Base-by-base conservation (phyloP, 345 rosid genomes). In the Euphorbia peplus region DNA sequence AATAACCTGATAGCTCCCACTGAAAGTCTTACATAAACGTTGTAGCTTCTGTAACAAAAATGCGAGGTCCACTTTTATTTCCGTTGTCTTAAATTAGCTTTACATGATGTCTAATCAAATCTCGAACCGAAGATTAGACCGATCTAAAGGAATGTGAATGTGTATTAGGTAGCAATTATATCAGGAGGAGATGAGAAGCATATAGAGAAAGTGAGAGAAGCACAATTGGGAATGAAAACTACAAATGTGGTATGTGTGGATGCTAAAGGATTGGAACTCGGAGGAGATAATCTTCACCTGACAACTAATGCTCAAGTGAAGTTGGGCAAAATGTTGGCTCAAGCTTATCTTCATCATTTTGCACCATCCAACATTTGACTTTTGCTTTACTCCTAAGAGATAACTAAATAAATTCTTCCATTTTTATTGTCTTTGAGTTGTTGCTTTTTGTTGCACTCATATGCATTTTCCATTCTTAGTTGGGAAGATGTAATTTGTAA, bases 101-200 rank as follows among this genome's bases (percentile, higher is more conserved):
- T n/a, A n/a, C n/a, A n/a, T n/a, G n/a, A n/a, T n/a, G n/a, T n/a
- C n/a, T n/a, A n/a, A n/a, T n/a, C n/a, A n/a, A n/a, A n/a, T n/a
- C n/a, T n/a, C n/a, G n/a, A n/a, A n/a, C n/a, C n/a, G n/a, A n/a
- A n/a, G n/a, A n/a, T n/a, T n/a, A n/a, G n/a, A n/a, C n/a, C n/a
- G n/a, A n/a, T n/a, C 25, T 3, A 18, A 47, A 28, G 35, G 16
- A 16, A 37, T 50, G 5, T 15, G 18, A 47, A 4, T 61, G 70
- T 44, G 50, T 15, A 5, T 7, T 75, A 91, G 98, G 96, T 93
- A 19, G 97, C 95, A 11, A 72, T 95, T 13, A 80, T 85, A 41
- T 85, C 97, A 0, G 98, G 99, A 0, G 98, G 99, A 51, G 92
- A 80, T 52, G 70, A 16, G 16, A 93, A 87, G 57, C 80, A 85